Conservation (phyloP, 2,329 filamentous ascomycete genomes). For the Ophiostoma triangulosporum region DNA sequence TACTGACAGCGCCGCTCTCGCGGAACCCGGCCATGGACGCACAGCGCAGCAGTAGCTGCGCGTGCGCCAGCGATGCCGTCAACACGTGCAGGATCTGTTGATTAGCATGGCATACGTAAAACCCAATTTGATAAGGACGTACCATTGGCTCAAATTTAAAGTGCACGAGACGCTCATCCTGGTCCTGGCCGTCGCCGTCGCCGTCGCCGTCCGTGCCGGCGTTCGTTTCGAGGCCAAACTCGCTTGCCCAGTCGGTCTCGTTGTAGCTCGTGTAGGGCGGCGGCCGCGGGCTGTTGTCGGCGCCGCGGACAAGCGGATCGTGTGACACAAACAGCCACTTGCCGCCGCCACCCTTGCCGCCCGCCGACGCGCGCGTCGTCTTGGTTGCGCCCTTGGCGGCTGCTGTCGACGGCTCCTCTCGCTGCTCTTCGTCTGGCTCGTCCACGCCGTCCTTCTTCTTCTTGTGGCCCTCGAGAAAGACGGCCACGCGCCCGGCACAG, state of each 20-base stretch:
- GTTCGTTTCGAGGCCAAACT: conserved; percentile 29
- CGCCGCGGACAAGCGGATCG: conserved; percentile 39
- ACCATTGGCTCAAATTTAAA: conserved; percentile 96
- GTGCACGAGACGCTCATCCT: conserved; percentile 41
- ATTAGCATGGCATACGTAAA: not conserved
- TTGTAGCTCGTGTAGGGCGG: conserved; percentile 3
- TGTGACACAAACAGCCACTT: conserved; percentile 84
- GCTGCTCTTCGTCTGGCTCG: not conserved
- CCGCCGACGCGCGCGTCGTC: conserved; percentile 41
- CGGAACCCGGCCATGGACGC: conserved; percentile 75
- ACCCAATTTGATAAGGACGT: conserved; percentile 21
- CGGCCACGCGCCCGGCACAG: conserved; percentile 74
- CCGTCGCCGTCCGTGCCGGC: conserved; percentile 11
- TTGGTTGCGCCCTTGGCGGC: not conserved
- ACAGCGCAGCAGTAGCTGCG: conserved; percentile 61
- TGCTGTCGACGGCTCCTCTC: conserved; percentile 17
- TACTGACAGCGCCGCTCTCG: conserved; percentile 71
- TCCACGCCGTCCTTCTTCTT: not conserved
- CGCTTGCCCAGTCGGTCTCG: conserved; percentile 14
- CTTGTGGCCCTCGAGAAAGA: conserved; percentile 71
- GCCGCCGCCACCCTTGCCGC: conserved; percentile 76
- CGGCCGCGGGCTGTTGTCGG: conserved; percentile 15
- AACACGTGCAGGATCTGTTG: conserved; percentile 83
- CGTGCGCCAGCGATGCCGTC: conserved; percentile 59
- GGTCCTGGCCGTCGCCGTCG: conserved; percentile 11